These are phyloP conservation scores for Cytospora piceae DNA, from an alignment of 2,329 filamentous ascomycete species.

Conservation along the genomic window DNA sequence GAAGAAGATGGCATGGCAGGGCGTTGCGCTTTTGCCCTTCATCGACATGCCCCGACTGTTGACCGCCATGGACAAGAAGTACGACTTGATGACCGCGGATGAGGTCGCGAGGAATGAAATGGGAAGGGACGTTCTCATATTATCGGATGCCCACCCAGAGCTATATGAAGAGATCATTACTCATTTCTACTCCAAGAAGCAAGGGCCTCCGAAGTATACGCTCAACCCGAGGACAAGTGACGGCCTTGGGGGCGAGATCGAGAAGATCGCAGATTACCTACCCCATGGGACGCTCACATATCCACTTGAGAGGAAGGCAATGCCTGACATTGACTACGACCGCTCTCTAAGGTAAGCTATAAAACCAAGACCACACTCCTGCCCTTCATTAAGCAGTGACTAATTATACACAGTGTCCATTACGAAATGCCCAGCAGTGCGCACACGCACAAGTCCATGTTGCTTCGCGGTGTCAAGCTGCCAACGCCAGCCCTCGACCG, in stretches of 20 bases:
- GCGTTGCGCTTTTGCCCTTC: conserved; percentile 89
- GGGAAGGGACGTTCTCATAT: conserved; percentile 79
- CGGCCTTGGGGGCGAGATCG: conserved; percentile 78
- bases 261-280: conserved; percentile 81
- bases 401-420: conserved; percentile 65
- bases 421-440: conserved; percentile 79
- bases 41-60: conserved; percentile 91
- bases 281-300: conserved; percentile 82
- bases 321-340: conserved; percentile 83
- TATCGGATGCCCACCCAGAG: conserved; percentile 78
- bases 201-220: conserved; percentile 66
- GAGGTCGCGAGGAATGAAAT: conserved; percentile 78
- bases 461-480: conserved; percentile 80
- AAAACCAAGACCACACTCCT: conserved; percentile 9
- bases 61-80: conserved; percentile 79
- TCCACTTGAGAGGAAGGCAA: conserved; percentile 70
- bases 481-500: conserved; percentile 72
- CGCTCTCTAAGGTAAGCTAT: conserved; percentile 76
- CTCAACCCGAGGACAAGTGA: conserved; percentile 76
- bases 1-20: conserved; percentile 99
- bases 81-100: conserved; percentile 75
- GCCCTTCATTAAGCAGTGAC: conserved; percentile 26
- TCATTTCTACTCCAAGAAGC: conserved; percentile 91
- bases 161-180: conserved; percentile 83
- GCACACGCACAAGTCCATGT: conserved; percentile 88